A percentile compares a stretch with the other conserved stretches of the same genome.
These are phyloP conservation scores for Phytophthora constricta DNA, from an alignment of 352 stramenopile genomes.

Conservation along the genomic window DNA sequence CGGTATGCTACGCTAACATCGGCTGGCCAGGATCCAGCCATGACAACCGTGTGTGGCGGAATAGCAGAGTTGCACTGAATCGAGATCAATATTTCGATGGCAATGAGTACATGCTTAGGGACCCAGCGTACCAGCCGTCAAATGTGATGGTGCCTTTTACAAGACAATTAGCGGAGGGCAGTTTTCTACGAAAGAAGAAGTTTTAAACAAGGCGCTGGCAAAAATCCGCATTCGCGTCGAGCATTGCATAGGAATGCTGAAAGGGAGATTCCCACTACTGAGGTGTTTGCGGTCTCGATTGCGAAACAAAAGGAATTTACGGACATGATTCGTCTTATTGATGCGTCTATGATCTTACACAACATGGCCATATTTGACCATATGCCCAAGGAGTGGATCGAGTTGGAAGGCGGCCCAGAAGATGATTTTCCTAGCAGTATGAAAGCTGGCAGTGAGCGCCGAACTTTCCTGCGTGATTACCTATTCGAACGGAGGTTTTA, in stretches of 20 bases:
- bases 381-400: neutral
- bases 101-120: conserved; percentile 14
- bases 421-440: neutral
- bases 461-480: neutral
- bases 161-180: neutral
- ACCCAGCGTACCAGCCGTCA: conserved; percentile 11
- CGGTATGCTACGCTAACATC: neutral
- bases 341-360: neutral
- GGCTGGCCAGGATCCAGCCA: conserved; percentile 4
- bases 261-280: neutral
- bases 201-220: neutral
- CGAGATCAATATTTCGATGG: neutral
- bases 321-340: neutral
- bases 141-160: neutral
- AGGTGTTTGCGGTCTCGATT: neutral
- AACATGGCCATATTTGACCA: neutral
- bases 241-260: neutral
- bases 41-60: conserved; percentile 9
- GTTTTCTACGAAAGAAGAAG: neutral
- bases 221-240: neutral
- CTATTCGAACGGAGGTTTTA: neutral
- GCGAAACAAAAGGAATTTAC: neutral
- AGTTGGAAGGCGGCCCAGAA: neutral
- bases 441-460: too few relatives aligned
- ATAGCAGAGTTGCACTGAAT: neutral